Conservation (phyloP, 2,329 filamentous ascomycete genomes). For the Colletotrichum sp. region DNA sequence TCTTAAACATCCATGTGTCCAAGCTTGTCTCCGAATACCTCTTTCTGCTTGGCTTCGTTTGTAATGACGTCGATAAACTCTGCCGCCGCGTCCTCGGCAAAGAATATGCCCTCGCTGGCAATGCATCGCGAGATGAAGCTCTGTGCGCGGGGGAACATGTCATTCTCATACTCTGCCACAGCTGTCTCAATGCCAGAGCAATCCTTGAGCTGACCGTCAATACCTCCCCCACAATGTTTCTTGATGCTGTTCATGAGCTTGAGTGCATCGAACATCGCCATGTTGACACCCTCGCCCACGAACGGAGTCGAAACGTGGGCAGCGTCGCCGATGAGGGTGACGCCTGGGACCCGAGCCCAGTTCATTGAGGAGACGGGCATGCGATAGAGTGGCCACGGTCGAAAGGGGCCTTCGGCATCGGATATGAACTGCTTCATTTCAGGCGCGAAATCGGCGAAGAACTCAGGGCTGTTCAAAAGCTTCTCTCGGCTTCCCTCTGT, state of each 20-base stretch:
- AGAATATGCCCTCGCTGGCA: neutral
- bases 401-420: neutral
- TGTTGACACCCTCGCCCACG: constrained; percentile 4
- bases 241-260: neutral
- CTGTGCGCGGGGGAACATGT: neutral
- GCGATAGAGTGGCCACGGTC: neutral
- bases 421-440: neutral
- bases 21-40: neutral
- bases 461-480: neutral
- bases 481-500: neutral
- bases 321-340: neutral
- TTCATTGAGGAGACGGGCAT: neutral
- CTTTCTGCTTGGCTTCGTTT: neutral
- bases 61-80: neutral
- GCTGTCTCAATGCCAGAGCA: neutral
- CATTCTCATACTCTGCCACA: neutral
- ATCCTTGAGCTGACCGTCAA: neutral
- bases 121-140: neutral
- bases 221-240: neutral
- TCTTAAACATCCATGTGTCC: neutral
- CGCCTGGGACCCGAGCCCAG: neutral
- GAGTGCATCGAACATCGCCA: constrained; percentile 3
- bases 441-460: neutral
- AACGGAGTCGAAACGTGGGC: constrained; percentile 6
- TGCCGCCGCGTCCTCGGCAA: neutral